Base-by-base conservation (phyloP, 495 filamentous ascomycete genomes). In the Aspergillus avenaceus region DNA sequence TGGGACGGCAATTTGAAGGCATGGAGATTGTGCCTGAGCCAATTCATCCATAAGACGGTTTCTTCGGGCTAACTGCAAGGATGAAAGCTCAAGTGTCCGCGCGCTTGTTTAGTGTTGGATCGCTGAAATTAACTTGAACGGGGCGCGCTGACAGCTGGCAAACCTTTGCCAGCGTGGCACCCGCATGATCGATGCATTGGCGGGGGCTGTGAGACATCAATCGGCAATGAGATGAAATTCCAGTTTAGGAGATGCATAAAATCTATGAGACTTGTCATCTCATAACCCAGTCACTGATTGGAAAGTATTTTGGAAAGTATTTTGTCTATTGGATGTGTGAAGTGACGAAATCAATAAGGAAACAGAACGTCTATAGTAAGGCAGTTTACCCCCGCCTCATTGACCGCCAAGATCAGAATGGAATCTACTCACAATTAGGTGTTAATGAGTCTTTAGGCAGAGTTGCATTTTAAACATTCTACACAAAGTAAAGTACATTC, bases 151-250 rank as follows among this genome's bases (percentile, higher is more conserved):
- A 64, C 58, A 61, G 61, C 41, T 61, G 54, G 50, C 60, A 51
- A 41, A 31, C 45, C 34, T 27, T 37, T 64, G 55, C 57, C 61
- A 64, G 58, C 57, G 58, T 64, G 61, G 61, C 58, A 58, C 47
- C 41, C 21, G 32, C 46, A 26, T n/a, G 2, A 4, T 24, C 26
- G 16, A 40, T 40, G 27, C 19, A 28, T 37, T 42, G 9, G 24
- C 1, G 36, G 41, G 32, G 42, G 34, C 41, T 38, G 31, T 51
- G 49, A 31, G 28, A 32, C 14, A 21, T 45, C 45, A 37, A 8
- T n/a, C 2, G 14, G 22, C n/a, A 28, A 45, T 22, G 22, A 28
- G 6, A 25, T 19, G 24, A 16, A n/a, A 13, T 8, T 18, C 9
- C 22, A 4, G 12, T 22, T 11, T 43, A 23, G 41, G 41, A 46